Evolutionary conservation across 208 protist genomes (phyloP), one percentile per base, ranked within the genome.

Genomic region (Leishmania braziliensis): DNA sequence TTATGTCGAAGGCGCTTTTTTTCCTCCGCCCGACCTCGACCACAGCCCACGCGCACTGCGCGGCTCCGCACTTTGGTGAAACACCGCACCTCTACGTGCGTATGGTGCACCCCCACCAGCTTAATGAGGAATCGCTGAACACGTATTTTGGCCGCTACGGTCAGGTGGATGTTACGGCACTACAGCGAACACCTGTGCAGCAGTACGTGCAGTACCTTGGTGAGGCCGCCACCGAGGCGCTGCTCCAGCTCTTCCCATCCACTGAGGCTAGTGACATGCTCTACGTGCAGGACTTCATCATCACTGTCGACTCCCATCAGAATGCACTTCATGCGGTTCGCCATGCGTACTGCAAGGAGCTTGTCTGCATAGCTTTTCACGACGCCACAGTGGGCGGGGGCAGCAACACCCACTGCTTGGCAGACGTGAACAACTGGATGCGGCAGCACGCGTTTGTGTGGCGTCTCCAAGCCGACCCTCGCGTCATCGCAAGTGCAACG

Each of bases 61-160:
- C 43, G 43, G 33, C 76, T 2, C 77, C 62, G 39, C 53, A 75
- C 54, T 66, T 75, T 20, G 66, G 75, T 48, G 81, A 60, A 10
- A 89, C 74, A 43, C 65, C 69, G 20, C 76, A 86, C 20, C 73
- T 97, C 8, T 97, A 92, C 83, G 90, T 96, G n/a, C 94, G 94
- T 75, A 96, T 97, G 92, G 73, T 90, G 8, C 88, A 92, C 77
- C 81, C 89, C 20, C 80, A 87, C n/a, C 70, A 66, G 60, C 80
- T 94, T 4, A 93, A 97, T 79, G 93, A 97, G 74, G 92, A 97
- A 85, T 90, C 89, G 62, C 88, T 97, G 75, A 97, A 97, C 84
- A 83, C 91, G 10, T 97, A 90, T 86, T 96, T 97, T 89, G 94
- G 94, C 66, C 94, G 94, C 51, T 97, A 97, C 78, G 94, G 94